Conservation (phyloP, 2,329 filamentous ascomycete species). For the Ambrosiella cleistominuta region DNA sequence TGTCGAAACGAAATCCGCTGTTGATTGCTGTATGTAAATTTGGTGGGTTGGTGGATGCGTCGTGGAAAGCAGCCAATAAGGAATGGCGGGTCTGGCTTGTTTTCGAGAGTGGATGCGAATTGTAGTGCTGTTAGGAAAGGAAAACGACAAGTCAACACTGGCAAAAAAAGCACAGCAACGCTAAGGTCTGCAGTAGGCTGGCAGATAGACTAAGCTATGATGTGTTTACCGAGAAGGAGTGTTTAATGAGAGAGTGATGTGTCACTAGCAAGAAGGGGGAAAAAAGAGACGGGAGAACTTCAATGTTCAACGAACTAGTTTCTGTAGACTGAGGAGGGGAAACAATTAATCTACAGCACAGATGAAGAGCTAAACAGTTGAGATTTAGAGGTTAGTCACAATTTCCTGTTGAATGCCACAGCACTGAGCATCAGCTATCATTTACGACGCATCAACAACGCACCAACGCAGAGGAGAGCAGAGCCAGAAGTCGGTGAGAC, state of each 20-base stretch:
- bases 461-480: neutral
- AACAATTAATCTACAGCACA: too few species aligned
- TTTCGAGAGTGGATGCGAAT: neutral
- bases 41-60: neutral
- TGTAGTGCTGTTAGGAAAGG: neutral
- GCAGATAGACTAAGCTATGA: neutral
- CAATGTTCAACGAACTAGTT: too few species aligned
- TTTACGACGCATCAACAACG: neutral
- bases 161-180: too few species aligned
- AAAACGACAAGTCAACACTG: neutral
- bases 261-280: neutral
- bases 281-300: neutral
- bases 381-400: too few species aligned
- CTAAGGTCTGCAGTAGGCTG: too few species aligned
- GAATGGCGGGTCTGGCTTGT: neutral
- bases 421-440: neutral
- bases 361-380: too few species aligned
- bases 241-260: neutral
- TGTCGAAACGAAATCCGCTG: neutral
- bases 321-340: too few species aligned
- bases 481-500: slow-evolving; percentile 1
- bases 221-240: neutral
- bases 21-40: neutral
- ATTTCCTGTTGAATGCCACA: neutral
- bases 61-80: neutral